Evolutionary conservation across 2,329 filamentous ascomycete genomes (phyloP).

Genomic region (Xylariaceae sp.): DNA sequence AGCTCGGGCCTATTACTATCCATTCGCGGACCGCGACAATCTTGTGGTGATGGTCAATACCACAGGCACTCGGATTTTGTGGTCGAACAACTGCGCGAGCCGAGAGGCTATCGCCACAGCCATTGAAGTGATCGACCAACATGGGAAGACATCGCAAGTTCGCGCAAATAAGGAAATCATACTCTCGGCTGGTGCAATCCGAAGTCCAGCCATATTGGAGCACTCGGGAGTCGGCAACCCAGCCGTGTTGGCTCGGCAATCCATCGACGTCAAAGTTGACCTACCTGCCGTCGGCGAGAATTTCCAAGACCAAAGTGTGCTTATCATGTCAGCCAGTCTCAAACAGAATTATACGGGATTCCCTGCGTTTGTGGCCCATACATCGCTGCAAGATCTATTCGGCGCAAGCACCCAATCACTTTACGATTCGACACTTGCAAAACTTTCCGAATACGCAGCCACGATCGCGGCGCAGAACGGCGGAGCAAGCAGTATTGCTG

Average conservation of each 20-base stretch:
- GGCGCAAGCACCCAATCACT: slow-evolving; percentile 6
- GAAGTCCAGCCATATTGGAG: slow-evolving; percentile 8
- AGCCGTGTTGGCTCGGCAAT: slow-evolving; percentile 7
- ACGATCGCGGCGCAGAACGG: slow-evolving; percentile 10
- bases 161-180: slow-evolving; percentile 8
- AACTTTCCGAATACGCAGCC: slow-evolving; percentile 9
- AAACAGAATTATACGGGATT: slow-evolving; percentile 9
- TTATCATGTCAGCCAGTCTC: slow-evolving; percentile 4
- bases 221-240: slow-evolving; percentile 8
- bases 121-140: slow-evolving; percentile 9
- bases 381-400: slow-evolving; percentile 7
- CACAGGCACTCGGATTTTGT: slow-evolving; percentile 7
- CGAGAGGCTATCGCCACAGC: slow-evolving; percentile 7
- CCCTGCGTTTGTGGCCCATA: slow-evolving; percentile 8
- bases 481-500: slow-evolving; percentile 6
- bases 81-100: slow-evolving; percentile 4
- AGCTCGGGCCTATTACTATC: slow-evolving; percentile 10
- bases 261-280: slow-evolving; percentile 7
- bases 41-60: slow-evolving; percentile 11
- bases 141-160: slow-evolving; percentile 4
- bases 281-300: slow-evolving; percentile 9
- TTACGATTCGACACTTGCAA: slow-evolving; percentile 6
- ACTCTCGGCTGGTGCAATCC: slow-evolving; percentile 10
- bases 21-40: slow-evolving; percentile 6
- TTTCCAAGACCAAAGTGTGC: slow-evolving; percentile 8